phyloP scores from a whole-genome alignment of 495 filamentous ascomycete genomes.

The Penicillium silybi region DNA sequence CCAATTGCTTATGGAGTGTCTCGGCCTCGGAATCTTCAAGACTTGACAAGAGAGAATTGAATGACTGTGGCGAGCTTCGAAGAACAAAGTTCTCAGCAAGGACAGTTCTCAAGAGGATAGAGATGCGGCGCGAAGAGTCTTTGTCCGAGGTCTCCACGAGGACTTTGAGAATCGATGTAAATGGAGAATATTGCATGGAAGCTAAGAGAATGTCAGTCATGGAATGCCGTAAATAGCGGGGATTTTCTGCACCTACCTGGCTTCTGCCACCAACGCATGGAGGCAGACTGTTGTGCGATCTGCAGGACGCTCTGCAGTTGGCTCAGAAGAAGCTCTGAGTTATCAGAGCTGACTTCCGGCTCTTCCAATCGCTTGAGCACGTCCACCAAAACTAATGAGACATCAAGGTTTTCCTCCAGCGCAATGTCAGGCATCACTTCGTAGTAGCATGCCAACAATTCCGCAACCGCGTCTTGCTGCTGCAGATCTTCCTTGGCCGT shows the following conservation, averaged over 20 bases:
- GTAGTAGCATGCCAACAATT: conserved; percentile 74
- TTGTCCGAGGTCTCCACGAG: conserved; percentile 32
- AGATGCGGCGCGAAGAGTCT: conserved; percentile 33
- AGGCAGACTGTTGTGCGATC: conserved; percentile 71
- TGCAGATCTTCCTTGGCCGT: conserved; percentile 63
- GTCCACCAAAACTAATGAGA: conserved; percentile 67
- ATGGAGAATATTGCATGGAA: conserved; percentile 44
- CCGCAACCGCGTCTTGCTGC: conserved; percentile 72
- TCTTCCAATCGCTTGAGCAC: conserved; percentile 53
- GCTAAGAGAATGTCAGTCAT: conserved; percentile 18
- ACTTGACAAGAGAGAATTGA: conserved; percentile 39
- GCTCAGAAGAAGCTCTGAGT: conserved; percentile 54
- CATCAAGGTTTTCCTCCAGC: conserved; percentile 79
- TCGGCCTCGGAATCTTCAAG: conserved; percentile 38
- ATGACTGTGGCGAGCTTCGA: conserved; percentile 26
- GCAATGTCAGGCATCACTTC: conserved; percentile 75
- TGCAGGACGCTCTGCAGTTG: conserved; percentile 72
- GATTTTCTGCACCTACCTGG: conserved; percentile 34
- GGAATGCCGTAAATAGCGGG: background rate
- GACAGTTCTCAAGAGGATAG: conserved; percentile 29
- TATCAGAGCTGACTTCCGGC: conserved; percentile 26
- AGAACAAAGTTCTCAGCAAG: conserved; percentile 37
- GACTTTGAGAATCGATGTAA: conserved; percentile 44
- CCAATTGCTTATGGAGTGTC: conserved; percentile 27
- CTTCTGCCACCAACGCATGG: conserved; percentile 79